Base-by-base conservation (phyloP, 352 stramenopile species). In the Globisporangium emineosum region DNA sequence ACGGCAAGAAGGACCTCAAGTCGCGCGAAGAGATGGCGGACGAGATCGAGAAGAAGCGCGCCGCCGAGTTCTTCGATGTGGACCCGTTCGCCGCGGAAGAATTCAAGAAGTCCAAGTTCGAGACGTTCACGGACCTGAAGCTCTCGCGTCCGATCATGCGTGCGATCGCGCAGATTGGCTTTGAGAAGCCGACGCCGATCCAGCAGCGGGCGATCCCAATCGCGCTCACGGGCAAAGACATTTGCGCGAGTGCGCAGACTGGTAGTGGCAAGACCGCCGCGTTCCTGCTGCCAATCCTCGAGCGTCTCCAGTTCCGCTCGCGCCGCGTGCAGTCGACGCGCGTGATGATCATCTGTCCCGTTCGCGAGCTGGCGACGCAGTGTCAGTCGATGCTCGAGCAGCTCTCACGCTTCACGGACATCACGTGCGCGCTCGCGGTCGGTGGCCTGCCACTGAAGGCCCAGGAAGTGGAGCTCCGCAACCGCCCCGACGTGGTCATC, bases 241-340 rank as follows among this genome's bases (percentile, higher is more conserved):
- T 99, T 67, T 99, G 96, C 71, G 98, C 97, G 15, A 98, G 90
- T 58, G 97, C 97, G 1, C 90, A 98, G 65, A 99, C 97, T 5
- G 98, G 98, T 66, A 97, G 81, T 80, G 98, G 98, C 72, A 99
- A 99, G 75, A 99, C 97, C 12, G 97, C 97, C 5, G 97, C 97
- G 7, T 99, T 99, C 76, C 68, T 99, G 64, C 73, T 99, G 9
- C 97, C 97, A 21, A 97, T 99, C 43, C 76, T 99, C 35, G 97
- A 99, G 75, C 86, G 96, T 64, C 83, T 99, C 23, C 80, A 99
- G 57, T 98, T 98, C 69, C 89, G 95, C 25, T 92, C 86, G 56
- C 81, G 85, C 56, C 77, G 78, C 50, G 76, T 95, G 53, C 79
- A 96, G 30, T 91, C 86, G 2, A 99, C 95, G 37, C 92, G 94